Evolutionary conservation across 768 basidiomycete species (phyloP).

Genomic region (Boletales sp.): DNA sequence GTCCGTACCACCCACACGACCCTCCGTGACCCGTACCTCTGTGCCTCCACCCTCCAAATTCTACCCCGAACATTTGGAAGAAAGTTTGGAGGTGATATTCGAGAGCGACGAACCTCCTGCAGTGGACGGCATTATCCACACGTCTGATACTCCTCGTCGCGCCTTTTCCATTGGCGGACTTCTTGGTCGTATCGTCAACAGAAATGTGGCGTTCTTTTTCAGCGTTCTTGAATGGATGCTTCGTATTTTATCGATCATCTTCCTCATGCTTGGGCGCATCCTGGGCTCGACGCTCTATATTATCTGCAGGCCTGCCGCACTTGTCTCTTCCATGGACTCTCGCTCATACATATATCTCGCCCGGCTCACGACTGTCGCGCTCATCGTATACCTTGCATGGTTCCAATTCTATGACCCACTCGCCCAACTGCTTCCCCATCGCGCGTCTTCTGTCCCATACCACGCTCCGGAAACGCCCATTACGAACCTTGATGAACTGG

Average conservation of each 20-base stretch:
- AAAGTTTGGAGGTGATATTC: constrained; percentile 56
- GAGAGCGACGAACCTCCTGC: constrained; percentile 47
- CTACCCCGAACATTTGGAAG: constrained; percentile 19
- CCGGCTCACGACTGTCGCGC: constrained; percentile 42
- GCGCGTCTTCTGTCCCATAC: constrained; percentile 37
- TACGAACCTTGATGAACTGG: constrained; percentile 62
- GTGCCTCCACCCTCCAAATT: constrained; percentile 37
- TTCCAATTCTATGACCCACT: constrained; percentile 39
- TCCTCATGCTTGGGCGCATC: constrained; percentile 44
- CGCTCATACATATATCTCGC: constrained; percentile 32
- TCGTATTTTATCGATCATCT: constrained; percentile 29
- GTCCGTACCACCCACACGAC: constrained; percentile 35
- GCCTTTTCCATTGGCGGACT: constrained; percentile 46
- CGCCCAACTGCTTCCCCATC: constrained; percentile 32
- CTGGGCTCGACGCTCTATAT: constrained; percentile 49
- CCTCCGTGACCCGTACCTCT: constrained; percentile 37
- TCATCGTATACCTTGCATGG: constrained; percentile 44
- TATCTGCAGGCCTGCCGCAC: constrained; percentile 44
- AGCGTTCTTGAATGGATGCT: constrained; percentile 23
- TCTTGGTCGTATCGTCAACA: constrained; percentile 43
- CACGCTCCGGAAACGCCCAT: constrained; percentile 56
- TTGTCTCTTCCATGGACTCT: constrained; percentile 33
- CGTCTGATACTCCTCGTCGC: constrained; percentile 15
- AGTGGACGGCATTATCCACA: constrained; percentile 26
- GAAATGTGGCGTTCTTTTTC: constrained; percentile 27